Conservation (phyloP, 1,139 yeast genomes). For the Taphrina communis region DNA sequence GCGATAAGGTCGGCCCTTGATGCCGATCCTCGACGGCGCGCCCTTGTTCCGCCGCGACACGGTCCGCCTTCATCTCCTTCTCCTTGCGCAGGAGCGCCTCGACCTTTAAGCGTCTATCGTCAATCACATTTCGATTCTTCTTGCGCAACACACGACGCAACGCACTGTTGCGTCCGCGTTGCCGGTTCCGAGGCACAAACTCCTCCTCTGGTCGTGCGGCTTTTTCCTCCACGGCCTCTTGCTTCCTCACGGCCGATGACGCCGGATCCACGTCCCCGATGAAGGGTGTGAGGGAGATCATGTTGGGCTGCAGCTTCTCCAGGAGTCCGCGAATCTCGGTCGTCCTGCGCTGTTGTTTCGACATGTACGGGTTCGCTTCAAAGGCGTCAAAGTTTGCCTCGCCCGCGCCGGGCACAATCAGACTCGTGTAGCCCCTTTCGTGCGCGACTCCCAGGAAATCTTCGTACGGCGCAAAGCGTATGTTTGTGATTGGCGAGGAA, state of each 20-base stretch:
- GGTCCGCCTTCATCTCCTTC: constrained; percentile 70
- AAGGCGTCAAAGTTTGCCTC: constrained; percentile 97
- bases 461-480: constrained; percentile 88
- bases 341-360: constrained; percentile 92
- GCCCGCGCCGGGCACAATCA: constrained; percentile 95
- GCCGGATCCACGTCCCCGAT: constrained; percentile 84
- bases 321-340: constrained; percentile 83
- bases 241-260: constrained; percentile 56
- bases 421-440: constrained; percentile 71
- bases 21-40: constrained; percentile 46
- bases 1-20: constrained; percentile 50
- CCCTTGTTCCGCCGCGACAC: constrained; percentile 59
- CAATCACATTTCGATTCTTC: constrained; percentile 83
- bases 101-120: constrained; percentile 82
- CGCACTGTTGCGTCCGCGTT: constrained; percentile 80
- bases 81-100: constrained; percentile 77
- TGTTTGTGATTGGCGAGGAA: constrained; percentile 70
- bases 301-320: constrained; percentile 89
- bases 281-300: constrained; percentile 88
- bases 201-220: constrained; percentile 54
- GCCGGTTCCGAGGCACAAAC: constrained; percentile 54
- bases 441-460: constrained; percentile 94
- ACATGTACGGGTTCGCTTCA: constrained; percentile 90
- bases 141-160: constrained; percentile 80
- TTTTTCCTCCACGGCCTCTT: constrained; percentile 50